Evolutionary conservation across 108 stramenopile species (phyloP).

Genomic region (Cyclotella cryptica): DNA sequence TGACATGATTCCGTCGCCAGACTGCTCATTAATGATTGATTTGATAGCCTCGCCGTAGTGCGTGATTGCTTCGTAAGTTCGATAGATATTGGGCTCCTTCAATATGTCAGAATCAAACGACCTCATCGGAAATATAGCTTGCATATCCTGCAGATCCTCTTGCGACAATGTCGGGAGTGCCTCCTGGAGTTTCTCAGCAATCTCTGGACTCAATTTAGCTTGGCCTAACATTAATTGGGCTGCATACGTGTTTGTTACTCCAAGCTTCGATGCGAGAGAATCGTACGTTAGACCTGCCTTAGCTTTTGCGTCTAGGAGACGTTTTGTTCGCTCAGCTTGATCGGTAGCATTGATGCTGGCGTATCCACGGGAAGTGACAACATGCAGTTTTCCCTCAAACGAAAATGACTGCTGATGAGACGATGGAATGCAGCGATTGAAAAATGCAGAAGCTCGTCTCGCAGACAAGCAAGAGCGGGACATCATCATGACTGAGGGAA

Average conservation of each 20-base stretch:
- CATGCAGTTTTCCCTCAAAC: too few relatives aligned
- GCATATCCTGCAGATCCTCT: constrained; percentile 67
- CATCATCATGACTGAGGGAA: too few relatives aligned
- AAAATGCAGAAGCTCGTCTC: too few relatives aligned
- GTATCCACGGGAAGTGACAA: constrained; percentile 3
- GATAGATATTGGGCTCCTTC: constrained; percentile 79
- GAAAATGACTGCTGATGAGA: too few relatives aligned
- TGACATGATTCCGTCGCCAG: constrained; percentile 83
- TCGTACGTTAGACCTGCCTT: constrained; percentile 61
- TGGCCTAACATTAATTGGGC: constrained; percentile 76
- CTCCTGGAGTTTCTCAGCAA: constrained; percentile 59
- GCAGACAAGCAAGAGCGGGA: too few relatives aligned
- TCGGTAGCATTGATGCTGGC: constrained; percentile 36
- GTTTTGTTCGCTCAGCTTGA: constrained; percentile 60
- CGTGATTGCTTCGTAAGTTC: constrained; percentile 74
- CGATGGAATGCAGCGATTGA: too few relatives aligned
- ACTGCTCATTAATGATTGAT: constrained; percentile 73
- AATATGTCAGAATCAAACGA: constrained; percentile 62
- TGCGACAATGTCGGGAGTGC: constrained; percentile 53
- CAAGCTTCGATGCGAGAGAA: constrained; percentile 59
- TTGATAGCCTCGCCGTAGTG: constrained; percentile 81
- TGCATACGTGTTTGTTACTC: constrained; percentile 79
- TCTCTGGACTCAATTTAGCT: constrained; percentile 62
- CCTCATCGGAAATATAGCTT: constrained; percentile 57
- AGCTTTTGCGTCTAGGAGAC: constrained; percentile 57